Evolutionary conservation across 1,284 basidiomycete species (phyloP), one percentile per base, ranked within the genome.

Genomic region (Moniliella sp.): DNA sequence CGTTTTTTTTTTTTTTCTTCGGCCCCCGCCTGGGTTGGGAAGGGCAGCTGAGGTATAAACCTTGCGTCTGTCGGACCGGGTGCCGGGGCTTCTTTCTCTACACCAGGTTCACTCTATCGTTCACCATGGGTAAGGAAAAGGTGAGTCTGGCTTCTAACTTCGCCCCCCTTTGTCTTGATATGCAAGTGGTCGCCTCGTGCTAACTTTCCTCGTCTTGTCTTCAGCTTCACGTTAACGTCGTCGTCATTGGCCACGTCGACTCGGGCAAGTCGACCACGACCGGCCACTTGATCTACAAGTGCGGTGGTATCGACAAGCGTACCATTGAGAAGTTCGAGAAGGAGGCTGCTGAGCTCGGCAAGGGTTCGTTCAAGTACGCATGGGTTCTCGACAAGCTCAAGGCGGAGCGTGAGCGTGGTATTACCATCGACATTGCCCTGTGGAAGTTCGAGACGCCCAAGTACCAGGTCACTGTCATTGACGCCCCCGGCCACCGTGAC

Each of bases 301-400:
- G 88, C 67, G 88, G 88, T 76, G 91, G 91, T 82, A 97, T 99
- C 71, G 91, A 99, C 69, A 97, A 97, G 74, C 88, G 91, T 78
- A 94, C 86, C 66, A 93, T 97, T 61, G 86, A 97, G 71, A 97
- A 94, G 56, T 97, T 94, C 74, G 88, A 99, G 75, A 99, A 99
- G 77, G 88, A 99, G 71, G 91, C 88, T 61, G 82, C 83, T 69
- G 88, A 99, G 67, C 78, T 94, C 64, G 91, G 88, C 65, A 97
- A 97, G 73, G 83, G 84, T 66, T 93, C 86, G 62, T 94, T 94
- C 78, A 91, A 91, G 62, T 65, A 65, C 50, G 82, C 82, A 41
- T 99, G 88, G 88, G 88, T 99, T 57, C 82, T 99, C 61, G 88
- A 99, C 76, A 99, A 99, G 73, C 82, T 99, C 58, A 99, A 99